Evolutionary conservation across 768 basidiomycete species (phyloP), one percentile per base, ranked within the genome.

Genomic region (Mycena vitilis): DNA sequence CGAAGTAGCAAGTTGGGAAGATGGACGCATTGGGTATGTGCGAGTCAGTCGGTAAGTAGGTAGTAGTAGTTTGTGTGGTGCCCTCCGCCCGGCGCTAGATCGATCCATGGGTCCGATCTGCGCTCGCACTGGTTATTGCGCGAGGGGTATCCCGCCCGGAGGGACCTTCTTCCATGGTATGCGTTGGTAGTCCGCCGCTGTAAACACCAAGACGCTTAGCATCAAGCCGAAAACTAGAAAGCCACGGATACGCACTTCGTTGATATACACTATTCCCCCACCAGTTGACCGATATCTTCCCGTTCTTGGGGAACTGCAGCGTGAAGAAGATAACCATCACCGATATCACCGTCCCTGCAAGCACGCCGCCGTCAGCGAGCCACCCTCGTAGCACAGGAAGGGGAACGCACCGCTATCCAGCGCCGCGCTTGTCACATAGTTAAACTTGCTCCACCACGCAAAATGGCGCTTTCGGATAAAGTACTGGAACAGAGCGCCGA

Each of bases 401-500:
- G 44, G 44, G 13, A 45, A 45, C 44, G 6, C 18, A 45, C 81
- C 83, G 69, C 86, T 88, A 77, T 96, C 95, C 81, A 95, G 74
- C 63, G 94, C 95, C 25, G 92, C 91, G 73, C 92, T 94, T 42
- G 91, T 86, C 72, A 95, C 86, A 81, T 95, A 95, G 79, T 96
- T 96, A 81, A 95, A 96, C 81, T 95, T 94, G 81, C 88, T 89
- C 95, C 95, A 96, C 95, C 95, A 96, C 34, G 88, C 87, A 78
- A 94, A 94, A 75, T 91, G 89, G 71, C 82, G 82, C 78, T 89
- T 88, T 71, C 93, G 81, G 60, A 94, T 84, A 63, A 91, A 74
- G 77, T 91, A 95, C 76, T 95, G 97, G 88, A 98, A 98, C 61
- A 97, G 78, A 76, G 96, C 95, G 4, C 92, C 95, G 23, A 93